Percentiles rank a stretch among this genome's conserved stretches.
These are phyloP conservation scores for Podila horticola DNA, from an alignment of 192 early-diverging fungal species.

Conservation along the genomic window DNA sequence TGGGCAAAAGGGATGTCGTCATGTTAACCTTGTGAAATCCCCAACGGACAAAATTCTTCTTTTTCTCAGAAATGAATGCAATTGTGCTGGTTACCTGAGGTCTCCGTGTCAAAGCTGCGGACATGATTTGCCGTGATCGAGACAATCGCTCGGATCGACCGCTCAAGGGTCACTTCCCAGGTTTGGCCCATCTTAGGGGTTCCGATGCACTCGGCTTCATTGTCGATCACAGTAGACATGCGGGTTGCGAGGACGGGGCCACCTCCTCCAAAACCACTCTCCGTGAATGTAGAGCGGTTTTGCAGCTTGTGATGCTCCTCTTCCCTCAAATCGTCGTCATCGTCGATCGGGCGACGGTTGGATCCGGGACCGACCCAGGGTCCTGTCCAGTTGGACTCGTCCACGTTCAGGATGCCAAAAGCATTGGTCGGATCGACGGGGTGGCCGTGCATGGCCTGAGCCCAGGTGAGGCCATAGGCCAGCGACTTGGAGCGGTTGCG, in stretches of 20 bases:
- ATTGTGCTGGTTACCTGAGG: conserved; percentile 61
- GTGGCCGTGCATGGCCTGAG: conserved; percentile 45
- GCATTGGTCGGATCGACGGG: conserved; percentile 25
- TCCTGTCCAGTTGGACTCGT: conserved; percentile 22
- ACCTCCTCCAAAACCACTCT: neutral
- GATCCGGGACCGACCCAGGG: conserved; percentile 14
- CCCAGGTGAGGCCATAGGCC: conserved; percentile 42
- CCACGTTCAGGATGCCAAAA: conserved; percentile 25
- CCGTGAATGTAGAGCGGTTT: conserved; percentile 12
- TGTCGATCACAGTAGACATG: neutral
- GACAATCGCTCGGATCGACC: conserved; percentile 78
- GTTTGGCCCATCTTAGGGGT: conserved; percentile 36
- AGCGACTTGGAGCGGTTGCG: conserved; percentile 41
- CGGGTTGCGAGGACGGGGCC: neutral
- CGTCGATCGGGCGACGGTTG: neutral
- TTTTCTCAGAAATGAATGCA: conserved; percentile 4
- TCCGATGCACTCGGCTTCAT: neutral
- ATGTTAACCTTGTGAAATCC: too few species aligned
- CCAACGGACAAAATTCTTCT: neutral
- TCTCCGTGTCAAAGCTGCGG: conserved; percentile 82
- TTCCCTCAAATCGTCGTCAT: neutral
- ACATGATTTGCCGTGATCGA: conserved; percentile 83
- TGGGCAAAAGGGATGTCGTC: neutral
- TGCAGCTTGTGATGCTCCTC: conserved; percentile 12
- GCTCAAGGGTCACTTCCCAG: conserved; percentile 80